Evolutionary conservation across 345 rosid genomes (phyloP).

Genomic region (Boechera retrofracta): DNA sequence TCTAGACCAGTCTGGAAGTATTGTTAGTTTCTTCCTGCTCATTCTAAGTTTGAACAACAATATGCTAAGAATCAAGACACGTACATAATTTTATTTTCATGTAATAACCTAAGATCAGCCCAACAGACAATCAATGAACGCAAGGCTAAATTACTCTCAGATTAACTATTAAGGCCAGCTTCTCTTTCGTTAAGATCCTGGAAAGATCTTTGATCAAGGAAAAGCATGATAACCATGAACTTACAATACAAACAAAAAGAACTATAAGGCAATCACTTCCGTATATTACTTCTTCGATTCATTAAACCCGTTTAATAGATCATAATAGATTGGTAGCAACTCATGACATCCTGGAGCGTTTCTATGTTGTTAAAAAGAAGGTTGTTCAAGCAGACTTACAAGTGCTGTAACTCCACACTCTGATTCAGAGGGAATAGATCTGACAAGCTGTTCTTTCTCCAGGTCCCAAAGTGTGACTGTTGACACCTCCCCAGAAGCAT

Average conservation of each 20-base stretch:
- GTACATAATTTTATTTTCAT: conserved; percentile 9
- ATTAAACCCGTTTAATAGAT: conserved; percentile 5
- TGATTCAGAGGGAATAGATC: conserved; percentile 69
- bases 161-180: conserved; percentile 8
- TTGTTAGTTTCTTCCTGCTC: conserved; percentile 26
- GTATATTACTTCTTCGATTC: not conserved
- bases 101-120: conserved; percentile 15
- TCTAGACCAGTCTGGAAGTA: conserved; percentile 15
- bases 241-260: conserved; percentile 10
- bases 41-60: conserved; percentile 22
- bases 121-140: conserved; percentile 10
- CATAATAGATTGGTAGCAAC: conserved; percentile 12
- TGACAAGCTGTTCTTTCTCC: conserved; percentile 85
- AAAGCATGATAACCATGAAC: conserved; percentile 27
- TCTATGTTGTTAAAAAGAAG: conserved; percentile 29
- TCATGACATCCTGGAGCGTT: conserved; percentile 18
- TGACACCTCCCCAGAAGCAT: conserved; percentile 78
- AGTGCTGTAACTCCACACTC: conserved; percentile 82
- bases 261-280: conserved; percentile 3
- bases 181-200: conserved; percentile 2
- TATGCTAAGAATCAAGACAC: conserved; percentile 23
- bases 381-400: conserved; percentile 58
- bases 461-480: conserved; percentile 89
- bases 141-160: conserved; percentile 4
- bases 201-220: conserved; percentile 6